phyloP scores from a whole-genome alignment of 805 yeast species.

The Zygosaccharomyces bisporus region DNA sequence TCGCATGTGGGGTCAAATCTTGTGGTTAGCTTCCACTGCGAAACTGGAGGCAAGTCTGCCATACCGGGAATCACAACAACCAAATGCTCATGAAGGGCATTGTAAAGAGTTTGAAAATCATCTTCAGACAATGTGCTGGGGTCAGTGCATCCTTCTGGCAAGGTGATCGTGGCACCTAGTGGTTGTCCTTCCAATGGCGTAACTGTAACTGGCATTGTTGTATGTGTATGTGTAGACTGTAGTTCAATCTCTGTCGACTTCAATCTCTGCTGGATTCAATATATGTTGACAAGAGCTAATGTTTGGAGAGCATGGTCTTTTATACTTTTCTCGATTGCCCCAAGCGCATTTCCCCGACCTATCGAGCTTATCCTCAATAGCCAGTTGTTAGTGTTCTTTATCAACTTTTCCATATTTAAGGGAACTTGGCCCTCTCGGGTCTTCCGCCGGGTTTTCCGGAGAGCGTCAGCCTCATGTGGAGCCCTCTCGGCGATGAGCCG shows the following conservation, averaged over 20 bases:
- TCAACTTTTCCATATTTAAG: not conserved
- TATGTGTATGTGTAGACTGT: not conserved
- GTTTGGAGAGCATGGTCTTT: not conserved
- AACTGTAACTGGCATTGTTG: slow-evolving; percentile 19
- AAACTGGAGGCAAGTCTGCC: slow-evolving; percentile 60
- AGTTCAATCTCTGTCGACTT: not conserved
- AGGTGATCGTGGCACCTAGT: slow-evolving; percentile 63
- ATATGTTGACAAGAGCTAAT: not conserved
- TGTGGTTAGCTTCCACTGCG: slow-evolving; percentile 72
- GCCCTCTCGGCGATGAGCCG: not conserved
- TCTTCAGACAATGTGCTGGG: slow-evolving; percentile 63
- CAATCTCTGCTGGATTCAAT: not conserved
- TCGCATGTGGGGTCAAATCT: slow-evolving; percentile 71
- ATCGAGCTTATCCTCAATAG: not conserved
- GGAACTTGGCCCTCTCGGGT: not conserved
- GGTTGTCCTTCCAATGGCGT: slow-evolving; percentile 35
- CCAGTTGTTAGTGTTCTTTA: not conserved
- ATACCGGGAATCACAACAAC: slow-evolving; percentile 75
- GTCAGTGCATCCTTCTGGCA: slow-evolving; percentile 70
- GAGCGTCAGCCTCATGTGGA: not conserved
- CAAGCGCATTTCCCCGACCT: not conserved
- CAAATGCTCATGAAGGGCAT: slow-evolving; percentile 63
- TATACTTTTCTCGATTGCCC: not conserved
- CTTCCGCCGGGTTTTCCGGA: not conserved
- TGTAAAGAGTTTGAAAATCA: slow-evolving; percentile 59